Base-by-base conservation (phyloP, 352 stramenopile genomes). In the Phytophthora kernoviae region DNA sequence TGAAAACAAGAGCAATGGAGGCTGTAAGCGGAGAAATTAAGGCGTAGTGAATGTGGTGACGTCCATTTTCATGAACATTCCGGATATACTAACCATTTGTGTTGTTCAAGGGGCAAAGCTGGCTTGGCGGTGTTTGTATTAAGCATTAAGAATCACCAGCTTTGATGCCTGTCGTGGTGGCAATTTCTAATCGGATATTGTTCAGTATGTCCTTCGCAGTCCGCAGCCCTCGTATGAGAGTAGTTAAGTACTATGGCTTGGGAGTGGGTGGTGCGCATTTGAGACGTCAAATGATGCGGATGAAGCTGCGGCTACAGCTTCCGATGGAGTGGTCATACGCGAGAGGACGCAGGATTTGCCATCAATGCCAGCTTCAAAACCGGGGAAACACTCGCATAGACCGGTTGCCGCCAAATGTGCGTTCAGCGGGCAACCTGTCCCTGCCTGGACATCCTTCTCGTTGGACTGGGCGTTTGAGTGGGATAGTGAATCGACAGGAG, bases 341-440 rank as follows among this genome's bases (percentile, higher is more conserved):
- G 60, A 58, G 10, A 75, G 62, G 5, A 86, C 70, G n/a, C 77
- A 87, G 32, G 21, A 52, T 15, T 42, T 65, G 4, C 53, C 70
- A 20, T 51, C 17, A 20, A 42, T 26, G 26, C 75, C 79, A 3
- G 68, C 37, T 20, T 75, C 63, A 43, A 76, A 90, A 1, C 70
- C 75, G 10, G 36, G 51, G 8, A 75, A 53, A 40, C 78, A 85
- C 53, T 83, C 78, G 46, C 78, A 87, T 11, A 75, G 48, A 1
- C 74, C 77, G 4, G 78, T 40, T 12, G 18, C 56, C 15, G 59
- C 60, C 8, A 62, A 42, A 5, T 68, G 54, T 1, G 80, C 59
- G 44, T 85, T 64, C 42, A 58, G 15, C 3, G 80, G 77, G 34
- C 80, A 90, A 20, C 50, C 47, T 9, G 27, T 56, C 6, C 24